Base-by-base conservation (phyloP, 495 filamentous ascomycete genomes). In the Polyplosphaeria fusca region DNA sequence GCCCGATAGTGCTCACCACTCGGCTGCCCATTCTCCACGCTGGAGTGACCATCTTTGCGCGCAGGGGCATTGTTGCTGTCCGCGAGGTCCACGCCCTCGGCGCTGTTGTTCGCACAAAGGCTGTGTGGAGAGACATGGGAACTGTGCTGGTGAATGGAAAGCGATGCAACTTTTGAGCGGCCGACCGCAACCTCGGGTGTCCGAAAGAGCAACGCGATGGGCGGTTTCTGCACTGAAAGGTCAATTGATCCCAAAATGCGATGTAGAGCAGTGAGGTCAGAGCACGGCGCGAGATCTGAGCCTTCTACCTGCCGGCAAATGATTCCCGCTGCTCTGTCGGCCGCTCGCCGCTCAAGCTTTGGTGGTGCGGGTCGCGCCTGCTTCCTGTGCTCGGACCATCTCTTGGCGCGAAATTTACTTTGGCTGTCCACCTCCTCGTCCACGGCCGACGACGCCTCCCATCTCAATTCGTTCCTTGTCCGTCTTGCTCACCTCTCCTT, bases 1-100 rank as follows among this genome's bases (percentile, higher is more conserved):
- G 38, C 47, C 14, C 23, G 52, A 47, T 19, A 54, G 45, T 16
- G 54, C 71, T 30, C 70, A 81, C 80, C 65, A 73, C 69, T 67
- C 77, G 69, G 64, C 75, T 76, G 30, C 71, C 68, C 43, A 77
- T 76, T 63, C 52, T 55, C 61, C 82, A 79, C 64, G 76, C 74
- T 49, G 83, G 79, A 70, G 83, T 79, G 59, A 79, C 74, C 58
- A 96, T 79, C 70, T 90, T 94, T 47, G 92, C 89, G 78, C 83
- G 83, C 57, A 97, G 77, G 70, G 92, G 92, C 92, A 97, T 96
- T 46, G 71, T 76, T 62, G 74, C 55, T 11, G 18, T 49, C 46
- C 59, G 59, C 61, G 61, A 56, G 46, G 19, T 27, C 54, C 67
- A 55, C 50, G 60, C 60, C 52, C 65, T 45, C 57, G 67, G 61